Evolutionary conservation across 129 eudicot genomes (phyloP), one percentile per base, ranked within the genome.

Genomic region (Gnaphalium uliginosum): DNA sequence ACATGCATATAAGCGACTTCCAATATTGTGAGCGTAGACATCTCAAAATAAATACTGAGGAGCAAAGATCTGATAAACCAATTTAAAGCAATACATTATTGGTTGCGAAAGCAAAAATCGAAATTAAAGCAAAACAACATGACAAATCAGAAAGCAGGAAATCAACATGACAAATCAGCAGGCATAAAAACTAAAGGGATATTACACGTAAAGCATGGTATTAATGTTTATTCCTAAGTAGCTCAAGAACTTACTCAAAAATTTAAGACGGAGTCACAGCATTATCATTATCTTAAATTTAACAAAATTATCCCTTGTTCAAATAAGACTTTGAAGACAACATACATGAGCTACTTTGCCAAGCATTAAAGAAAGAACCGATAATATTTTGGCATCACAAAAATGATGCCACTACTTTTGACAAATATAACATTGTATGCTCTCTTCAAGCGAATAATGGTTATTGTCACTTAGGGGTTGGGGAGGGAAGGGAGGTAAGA

Each of bases 1-100:
- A 68, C n/a, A 33, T 32, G 30, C 18, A 48, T 48, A 23, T 25
- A 62, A 62, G 19, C 53, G 53, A 79, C 67, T 72, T 33, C 46
- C 53, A 21, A 57, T 22, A 22, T 37, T 13, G n/a, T 61, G 60
- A 54, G 33, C 26, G 14, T 14, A 17, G 7, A 61, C 10, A 25
- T 61, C n/a, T 61, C 25, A n/a, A 13, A 35, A 35, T 2, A 33
- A 9, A 32, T 18, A 33, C 14, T 18, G 29, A 66, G 19, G 8
- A 33, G 23, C 2, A 66, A 22, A 8, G 17, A 33, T 35, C 33
- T 11, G 26, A 67, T 63, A 26, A 17, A 67, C 29, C 53, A 35
- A 22, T 56, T 62, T 62, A 37, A 27, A 37, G 30, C 32, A 39
- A 32, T 26, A 30, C 19, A 17, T 65, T 37, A 17, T 4, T 33